Conservation (phyloP, 2,329 filamentous ascomycete species). For the Chrysosporium queenslandicum region DNA sequence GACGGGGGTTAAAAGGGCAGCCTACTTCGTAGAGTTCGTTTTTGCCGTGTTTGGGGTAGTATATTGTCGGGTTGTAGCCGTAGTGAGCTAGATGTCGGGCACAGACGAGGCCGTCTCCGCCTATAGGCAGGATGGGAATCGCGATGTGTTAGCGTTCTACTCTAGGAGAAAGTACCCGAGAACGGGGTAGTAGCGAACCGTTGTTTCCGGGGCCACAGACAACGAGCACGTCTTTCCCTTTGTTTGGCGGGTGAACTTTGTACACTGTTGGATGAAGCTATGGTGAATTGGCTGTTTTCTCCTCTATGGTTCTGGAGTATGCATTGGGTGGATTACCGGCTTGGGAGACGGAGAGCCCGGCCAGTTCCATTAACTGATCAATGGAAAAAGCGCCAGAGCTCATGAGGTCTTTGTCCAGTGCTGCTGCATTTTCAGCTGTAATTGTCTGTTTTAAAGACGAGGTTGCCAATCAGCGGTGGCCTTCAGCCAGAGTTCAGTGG, state of each 20-base stretch:
- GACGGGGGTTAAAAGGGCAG: not conserved
- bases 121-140: slow-evolving; percentile 35
- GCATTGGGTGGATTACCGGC: slow-evolving; percentile 47
- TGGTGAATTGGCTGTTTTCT: not conserved
- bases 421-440: slow-evolving; percentile 73
- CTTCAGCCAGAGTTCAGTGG: not conserved
- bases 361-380: slow-evolving; percentile 95
- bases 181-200: slow-evolving; percentile 24
- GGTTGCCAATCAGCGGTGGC: not conserved
- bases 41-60: slow-evolving; percentile 86
- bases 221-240: slow-evolving; percentile 65
- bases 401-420: slow-evolving; percentile 92
- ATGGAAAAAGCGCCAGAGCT: slow-evolving; percentile 74
- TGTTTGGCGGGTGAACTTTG: slow-evolving; percentile 63
- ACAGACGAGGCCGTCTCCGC: slow-evolving; percentile 88
- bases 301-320: not conserved
- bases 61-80: slow-evolving; percentile 78
- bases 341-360: slow-evolving; percentile 85
- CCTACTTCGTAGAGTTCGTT: slow-evolving; percentile 75
- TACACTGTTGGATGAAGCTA: slow-evolving; percentile 50
- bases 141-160: not conserved
- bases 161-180: not conserved
- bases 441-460: slow-evolving; percentile 56
- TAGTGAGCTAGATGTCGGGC: slow-evolving; percentile 87
- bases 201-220: slow-evolving; percentile 81